These are phyloP conservation scores for Trichoderma hamatum DNA, from an alignment of 2,329 filamentous ascomycete species.

Conservation along the genomic window DNA sequence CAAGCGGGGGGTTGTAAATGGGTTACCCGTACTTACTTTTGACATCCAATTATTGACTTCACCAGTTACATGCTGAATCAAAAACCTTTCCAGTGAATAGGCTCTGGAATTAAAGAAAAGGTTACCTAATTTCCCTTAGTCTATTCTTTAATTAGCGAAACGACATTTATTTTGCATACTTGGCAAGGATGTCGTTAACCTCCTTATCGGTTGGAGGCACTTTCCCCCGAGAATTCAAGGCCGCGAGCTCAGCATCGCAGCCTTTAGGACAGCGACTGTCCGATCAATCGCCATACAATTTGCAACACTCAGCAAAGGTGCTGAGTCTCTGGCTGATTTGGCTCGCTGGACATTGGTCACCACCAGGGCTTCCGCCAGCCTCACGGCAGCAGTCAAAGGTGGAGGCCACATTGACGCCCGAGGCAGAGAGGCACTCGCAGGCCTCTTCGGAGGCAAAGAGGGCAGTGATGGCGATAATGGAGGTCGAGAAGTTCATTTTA, in stretches of 20 bases:
- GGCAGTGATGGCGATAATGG: not conserved
- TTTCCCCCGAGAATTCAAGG: not conserved
- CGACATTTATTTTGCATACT: not conserved
- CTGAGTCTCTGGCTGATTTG: not conserved
- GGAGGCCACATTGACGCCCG: not conserved
- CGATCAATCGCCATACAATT: not conserved
- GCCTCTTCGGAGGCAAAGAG: not conserved
- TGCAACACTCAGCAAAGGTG: not conserved
- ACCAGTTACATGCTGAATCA: no score
- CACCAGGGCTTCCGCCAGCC: not conserved
- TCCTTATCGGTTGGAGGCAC: not conserved
- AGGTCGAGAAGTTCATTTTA: not conserved
- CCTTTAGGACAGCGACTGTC: not conserved
- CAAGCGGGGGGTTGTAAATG: no score
- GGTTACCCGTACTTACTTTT: no score
- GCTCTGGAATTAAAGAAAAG: no score
- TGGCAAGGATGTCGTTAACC: not conserved
- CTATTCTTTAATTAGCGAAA: no score
- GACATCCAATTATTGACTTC: no score
- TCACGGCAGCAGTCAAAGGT: not conserved
- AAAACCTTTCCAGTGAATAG: no score
- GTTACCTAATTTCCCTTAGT: no score
- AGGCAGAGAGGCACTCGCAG: not conserved
- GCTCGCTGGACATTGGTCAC: not conserved
- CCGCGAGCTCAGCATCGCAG: not conserved